phyloP scores from a whole-genome alignment of 805 yeast genomes.

The Yarrowia sp. region DNA sequence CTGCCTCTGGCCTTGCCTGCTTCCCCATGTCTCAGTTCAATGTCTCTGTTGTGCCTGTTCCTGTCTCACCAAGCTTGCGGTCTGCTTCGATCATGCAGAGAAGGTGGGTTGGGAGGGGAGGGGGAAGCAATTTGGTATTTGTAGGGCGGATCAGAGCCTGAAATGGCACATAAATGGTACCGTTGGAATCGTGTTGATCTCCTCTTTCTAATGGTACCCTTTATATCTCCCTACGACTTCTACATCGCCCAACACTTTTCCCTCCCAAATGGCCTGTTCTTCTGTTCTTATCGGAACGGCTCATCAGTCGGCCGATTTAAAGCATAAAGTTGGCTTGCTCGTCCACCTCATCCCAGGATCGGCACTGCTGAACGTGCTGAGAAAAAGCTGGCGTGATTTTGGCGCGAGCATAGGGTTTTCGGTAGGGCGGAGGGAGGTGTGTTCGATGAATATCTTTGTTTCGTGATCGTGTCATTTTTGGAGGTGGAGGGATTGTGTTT shows the following conservation, averaged over 20 bases:
- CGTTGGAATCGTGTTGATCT: neutral
- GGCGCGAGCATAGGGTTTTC: neutral
- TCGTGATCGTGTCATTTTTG: no score
- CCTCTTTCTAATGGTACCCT: neutral
- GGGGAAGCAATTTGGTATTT: no score
- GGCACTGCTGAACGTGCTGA: neutral
- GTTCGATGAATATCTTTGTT: no score
- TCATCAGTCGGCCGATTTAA: neutral
- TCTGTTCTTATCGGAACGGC: neutral
- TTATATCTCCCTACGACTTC: no score
- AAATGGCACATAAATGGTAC: neutral
- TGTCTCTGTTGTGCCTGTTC: neutral
- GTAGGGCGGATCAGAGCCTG: neutral
- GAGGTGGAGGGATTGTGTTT: no score
- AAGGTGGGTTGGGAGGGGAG: neutral
- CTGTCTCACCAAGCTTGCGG: neutral
- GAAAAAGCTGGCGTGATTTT: neutral
- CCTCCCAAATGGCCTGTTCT: no score
- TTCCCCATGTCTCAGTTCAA: neutral
- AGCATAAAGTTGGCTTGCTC: constrained; percentile 1
- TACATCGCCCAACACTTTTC: neutral
- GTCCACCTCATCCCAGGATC: neutral
- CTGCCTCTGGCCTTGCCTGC: neutral
- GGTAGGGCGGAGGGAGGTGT: no score
- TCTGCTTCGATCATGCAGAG: neutral